Conservation (phyloP, 306 rosid species). For the Ziziphus jujuba region DNA sequence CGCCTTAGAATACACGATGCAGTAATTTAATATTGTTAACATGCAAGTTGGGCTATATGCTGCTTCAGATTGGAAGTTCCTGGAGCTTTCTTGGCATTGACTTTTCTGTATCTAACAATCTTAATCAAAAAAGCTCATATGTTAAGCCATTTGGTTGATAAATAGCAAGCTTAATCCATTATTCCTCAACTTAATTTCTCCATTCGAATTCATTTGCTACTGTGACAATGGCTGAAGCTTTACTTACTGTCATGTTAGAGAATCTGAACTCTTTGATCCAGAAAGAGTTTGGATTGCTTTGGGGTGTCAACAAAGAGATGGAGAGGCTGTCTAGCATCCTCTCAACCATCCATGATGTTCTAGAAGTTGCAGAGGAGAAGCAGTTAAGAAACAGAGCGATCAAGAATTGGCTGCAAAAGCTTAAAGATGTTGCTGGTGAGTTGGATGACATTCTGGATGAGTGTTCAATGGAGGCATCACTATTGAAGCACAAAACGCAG, state of each 20-base stretch:
- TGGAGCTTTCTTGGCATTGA: no score
- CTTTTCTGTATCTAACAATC: no score
- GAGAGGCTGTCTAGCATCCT: conserved; percentile 15
- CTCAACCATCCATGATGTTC: conserved; percentile 3
- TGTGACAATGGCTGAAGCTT: conserved; percentile 13
- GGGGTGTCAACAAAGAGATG: conserved; percentile 19
- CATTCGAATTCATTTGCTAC: neutral
- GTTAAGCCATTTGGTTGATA: no score
- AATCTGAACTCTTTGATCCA: conserved; percentile 11
- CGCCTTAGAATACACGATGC: no score
- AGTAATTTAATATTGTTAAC: no score
- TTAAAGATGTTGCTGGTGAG: conserved; percentile 3
- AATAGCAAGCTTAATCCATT: no score
- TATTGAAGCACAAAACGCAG: neutral
- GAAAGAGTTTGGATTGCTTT: neutral
- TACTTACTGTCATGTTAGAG: neutral
- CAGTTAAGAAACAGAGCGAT: neutral
- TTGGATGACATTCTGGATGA: conserved; percentile 6
- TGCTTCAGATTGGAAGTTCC: no score
- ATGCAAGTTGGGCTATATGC: no score
- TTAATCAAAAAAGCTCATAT: no score
- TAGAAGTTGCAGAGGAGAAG: conserved; percentile 25
- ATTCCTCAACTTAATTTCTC: neutral
- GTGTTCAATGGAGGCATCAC: no score
- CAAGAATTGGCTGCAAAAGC: conserved; percentile 16